Conservation (phyloP, 192 early-diverging fungal genomes). For the Podila epigama region DNA sequence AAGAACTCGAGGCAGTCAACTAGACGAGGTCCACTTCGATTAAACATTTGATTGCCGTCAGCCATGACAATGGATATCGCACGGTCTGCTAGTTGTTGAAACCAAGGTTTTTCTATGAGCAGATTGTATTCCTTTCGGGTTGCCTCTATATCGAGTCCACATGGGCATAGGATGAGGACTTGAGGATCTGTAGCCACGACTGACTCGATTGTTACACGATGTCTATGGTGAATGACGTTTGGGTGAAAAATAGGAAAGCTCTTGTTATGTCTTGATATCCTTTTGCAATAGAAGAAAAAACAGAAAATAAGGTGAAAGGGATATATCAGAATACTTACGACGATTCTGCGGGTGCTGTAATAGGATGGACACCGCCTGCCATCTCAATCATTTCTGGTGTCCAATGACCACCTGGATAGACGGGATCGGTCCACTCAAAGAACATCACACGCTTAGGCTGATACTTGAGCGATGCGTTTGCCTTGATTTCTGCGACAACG, state of each 20-base stretch:
- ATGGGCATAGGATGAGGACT: constrained; percentile 56
- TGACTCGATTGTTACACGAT: constrained; percentile 40
- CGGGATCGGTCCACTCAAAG: constrained; percentile 61
- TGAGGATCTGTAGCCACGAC: constrained; percentile 41
- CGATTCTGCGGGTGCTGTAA: constrained; percentile 49
- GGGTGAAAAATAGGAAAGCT: not conserved
- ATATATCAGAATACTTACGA: constrained; percentile 35
- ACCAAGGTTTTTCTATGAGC: constrained; percentile 49
- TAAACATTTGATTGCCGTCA: constrained; percentile 67
- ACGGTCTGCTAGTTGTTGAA: constrained; percentile 20
- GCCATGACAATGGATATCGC: constrained; percentile 51
- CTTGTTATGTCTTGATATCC: no score
- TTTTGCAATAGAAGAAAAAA: not conserved
- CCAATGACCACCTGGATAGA: constrained; percentile 63
- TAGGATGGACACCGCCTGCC: constrained; percentile 53
- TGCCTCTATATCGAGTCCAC: constrained; percentile 54
- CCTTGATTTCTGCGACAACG: constrained; percentile 9
- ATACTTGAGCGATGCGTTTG: constrained; percentile 10
- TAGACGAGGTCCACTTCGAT: constrained; percentile 58
- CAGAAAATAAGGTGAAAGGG: not conserved
- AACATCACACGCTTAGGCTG: constrained; percentile 51
- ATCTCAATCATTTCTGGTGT: constrained; percentile 58
- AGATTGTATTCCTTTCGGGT: constrained; percentile 50
- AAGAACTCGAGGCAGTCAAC: constrained; percentile 52
- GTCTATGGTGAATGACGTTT: constrained; percentile 6